Evolutionary conservation across 2,329 filamentous ascomycete species (phyloP).

Genomic region (Esteya vermicola): DNA sequence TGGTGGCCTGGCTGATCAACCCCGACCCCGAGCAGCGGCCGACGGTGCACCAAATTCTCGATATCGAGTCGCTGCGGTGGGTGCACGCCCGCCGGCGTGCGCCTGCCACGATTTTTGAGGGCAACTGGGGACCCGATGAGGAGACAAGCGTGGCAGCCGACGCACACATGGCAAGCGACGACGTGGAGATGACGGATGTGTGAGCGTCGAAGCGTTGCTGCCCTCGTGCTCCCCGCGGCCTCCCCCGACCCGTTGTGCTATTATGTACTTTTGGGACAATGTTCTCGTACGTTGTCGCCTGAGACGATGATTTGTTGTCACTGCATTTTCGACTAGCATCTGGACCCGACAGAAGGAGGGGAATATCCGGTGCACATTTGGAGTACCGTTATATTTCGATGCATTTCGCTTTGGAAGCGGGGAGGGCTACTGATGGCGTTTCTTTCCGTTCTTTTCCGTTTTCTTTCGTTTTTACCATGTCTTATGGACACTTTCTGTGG

Average conservation of each 20-base stretch:
- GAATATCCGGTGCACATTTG: conserved; percentile 3
- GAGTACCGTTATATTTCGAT: conserved; percentile 5
- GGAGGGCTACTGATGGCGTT: not conserved
- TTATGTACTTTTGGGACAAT: too few relatives aligned
- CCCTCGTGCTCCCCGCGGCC: not conserved
- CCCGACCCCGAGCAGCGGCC: conserved; percentile 63
- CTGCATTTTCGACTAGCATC: conserved; percentile 9
- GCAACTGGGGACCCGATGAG: conserved; percentile 79
- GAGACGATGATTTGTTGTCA: not conserved
- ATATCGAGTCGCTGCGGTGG: conserved; percentile 65
- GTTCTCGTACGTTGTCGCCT: not conserved
- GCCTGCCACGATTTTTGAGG: conserved; percentile 90
- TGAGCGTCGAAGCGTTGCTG: conserved; percentile 17
- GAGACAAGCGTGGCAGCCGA: conserved; percentile 16
- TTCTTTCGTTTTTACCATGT: not conserved
- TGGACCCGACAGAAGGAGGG: not conserved
- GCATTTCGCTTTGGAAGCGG: not conserved
- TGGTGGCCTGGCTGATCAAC: conserved; percentile 80
- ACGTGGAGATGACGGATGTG: conserved; percentile 47
- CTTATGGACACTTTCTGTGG: not conserved
- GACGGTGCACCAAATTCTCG: conserved; percentile 57
- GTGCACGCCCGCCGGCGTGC: conserved; percentile 62
- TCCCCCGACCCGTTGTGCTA: too few relatives aligned
- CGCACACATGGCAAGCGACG: conserved; percentile 16
- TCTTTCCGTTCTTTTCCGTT: not conserved